Percentiles rank a stretch among this genome's conserved stretches.
phyloP scores from a whole-genome alignment of 371 early-diverging fungal genomes.

The Mucor lusitanicus region DNA sequence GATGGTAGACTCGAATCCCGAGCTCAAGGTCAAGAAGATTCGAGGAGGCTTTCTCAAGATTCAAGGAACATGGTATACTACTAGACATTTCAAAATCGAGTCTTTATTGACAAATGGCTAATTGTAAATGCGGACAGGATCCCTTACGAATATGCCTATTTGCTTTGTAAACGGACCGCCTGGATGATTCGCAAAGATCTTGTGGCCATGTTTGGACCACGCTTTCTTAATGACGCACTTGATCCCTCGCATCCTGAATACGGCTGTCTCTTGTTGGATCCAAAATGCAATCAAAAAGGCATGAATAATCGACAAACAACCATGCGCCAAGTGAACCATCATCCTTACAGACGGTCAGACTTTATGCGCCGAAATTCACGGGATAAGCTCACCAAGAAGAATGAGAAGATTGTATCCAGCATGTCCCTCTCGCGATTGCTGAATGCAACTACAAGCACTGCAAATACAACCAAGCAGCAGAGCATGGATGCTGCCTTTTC shows the following conservation, averaged over 20 bases:
- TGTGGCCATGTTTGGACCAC: slow-evolving; percentile 62
- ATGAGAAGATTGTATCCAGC: slow-evolving; percentile 8
- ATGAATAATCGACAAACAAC: slow-evolving; percentile 9
- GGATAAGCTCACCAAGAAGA: slow-evolving; percentile 2
- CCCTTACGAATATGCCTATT: slow-evolving; percentile 60
- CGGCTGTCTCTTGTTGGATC: slow-evolving; percentile 45
- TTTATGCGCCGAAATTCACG: slow-evolving; percentile 15
- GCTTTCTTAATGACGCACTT: slow-evolving; percentile 54
- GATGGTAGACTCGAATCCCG: slow-evolving; percentile 67
- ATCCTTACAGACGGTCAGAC: slow-evolving; percentile 24
- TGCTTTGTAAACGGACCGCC: slow-evolving; percentile 60
- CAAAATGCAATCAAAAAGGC: slow-evolving; percentile 16
- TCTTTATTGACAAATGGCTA: background rate
- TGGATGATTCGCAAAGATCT: slow-evolving; percentile 62
- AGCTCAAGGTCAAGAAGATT: slow-evolving; percentile 64
- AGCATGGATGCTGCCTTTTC: slow-evolving; percentile 2
- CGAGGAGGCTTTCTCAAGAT: slow-evolving; percentile 74
- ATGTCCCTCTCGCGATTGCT: slow-evolving; percentile 28
- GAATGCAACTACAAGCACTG: background rate
- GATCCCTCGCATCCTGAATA: slow-evolving; percentile 57
- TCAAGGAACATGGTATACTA: slow-evolving; percentile 74
- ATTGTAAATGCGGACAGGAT: slow-evolving; percentile 43
- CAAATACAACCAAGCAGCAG: too few species aligned
- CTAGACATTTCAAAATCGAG: slow-evolving; percentile 41
- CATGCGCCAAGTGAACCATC: slow-evolving; percentile 16